Conservation (phyloP, 495 filamentous ascomycete species). For the Tuber magnatum region DNA sequence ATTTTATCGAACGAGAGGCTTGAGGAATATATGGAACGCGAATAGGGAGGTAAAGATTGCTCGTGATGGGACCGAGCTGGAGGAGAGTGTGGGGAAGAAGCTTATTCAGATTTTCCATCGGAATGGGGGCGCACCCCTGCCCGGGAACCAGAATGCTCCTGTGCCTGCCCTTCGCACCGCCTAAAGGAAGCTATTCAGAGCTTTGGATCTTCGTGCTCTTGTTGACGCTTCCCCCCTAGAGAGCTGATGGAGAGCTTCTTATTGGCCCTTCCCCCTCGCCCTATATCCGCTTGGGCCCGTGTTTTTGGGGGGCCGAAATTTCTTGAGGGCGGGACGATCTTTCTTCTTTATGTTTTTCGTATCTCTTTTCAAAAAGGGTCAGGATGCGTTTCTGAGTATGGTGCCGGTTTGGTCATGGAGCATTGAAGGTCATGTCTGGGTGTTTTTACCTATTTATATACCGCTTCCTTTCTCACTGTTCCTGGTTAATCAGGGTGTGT, state of each 20-base stretch:
- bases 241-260: background rate
- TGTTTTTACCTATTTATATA: background rate
- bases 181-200: background rate
- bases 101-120: slow-evolving; percentile 70
- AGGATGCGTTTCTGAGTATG: background rate
- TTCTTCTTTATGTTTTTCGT: background rate
- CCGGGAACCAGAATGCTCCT: background rate
- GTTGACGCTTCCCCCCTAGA: background rate
- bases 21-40: slow-evolving; percentile 94
- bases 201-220: background rate
- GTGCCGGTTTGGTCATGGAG: background rate
- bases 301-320: background rate
- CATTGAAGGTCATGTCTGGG: background rate
- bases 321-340: background rate
- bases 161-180: background rate
- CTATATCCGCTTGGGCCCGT: background rate
- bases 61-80: slow-evolving; percentile 88
- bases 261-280: background rate
- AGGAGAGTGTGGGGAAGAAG: slow-evolving; percentile 70
- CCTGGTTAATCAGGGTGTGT: background rate
- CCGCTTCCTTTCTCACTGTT: background rate
- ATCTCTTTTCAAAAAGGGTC: background rate
- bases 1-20: slow-evolving; percentile 80
- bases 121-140: background rate
- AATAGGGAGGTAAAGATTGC: slow-evolving; percentile 96